Evolutionary conservation across 2,329 filamentous ascomycete genomes (phyloP), one percentile per base, ranked within the genome.

Genomic region (Amesomyces nigricolor): DNA sequence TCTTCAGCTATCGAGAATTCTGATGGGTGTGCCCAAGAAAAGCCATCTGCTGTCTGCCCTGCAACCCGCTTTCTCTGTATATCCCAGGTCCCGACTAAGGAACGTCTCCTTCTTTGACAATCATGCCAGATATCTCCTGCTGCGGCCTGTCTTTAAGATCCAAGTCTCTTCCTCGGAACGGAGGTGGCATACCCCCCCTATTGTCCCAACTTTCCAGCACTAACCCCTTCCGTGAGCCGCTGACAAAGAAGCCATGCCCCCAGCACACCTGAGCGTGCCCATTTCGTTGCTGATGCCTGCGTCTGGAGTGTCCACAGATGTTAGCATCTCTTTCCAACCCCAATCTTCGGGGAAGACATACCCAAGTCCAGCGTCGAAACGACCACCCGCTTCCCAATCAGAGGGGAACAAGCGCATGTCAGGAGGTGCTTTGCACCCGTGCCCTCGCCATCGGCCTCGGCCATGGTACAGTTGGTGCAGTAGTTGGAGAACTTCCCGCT

Each of bases 401-500:
- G 19, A 16, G 56, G 52, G 2, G 5, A 5, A 16, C 61, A 62
- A 22, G 5, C 7, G 44, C 61, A 63, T 5, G 43, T 38, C 8
- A 62, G 37, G 5, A 53, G 22, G 37, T 54, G 35, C 14, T 40
- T 32, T 2, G 35, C 11, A 3, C 32, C 13, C 13, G 9, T 26
- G 2, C 16, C 4, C 32, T 35, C 11, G 32, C 32, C 22, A 26
- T 26, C 22, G 6, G 9, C 5, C 1, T 53, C 29, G 13, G 45
- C 11, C 3, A 53, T 5, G 14, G 29, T 51, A 51, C 62, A 64
- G 48, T 58, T 38, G 13, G 30, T 42, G 54, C 62, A 63, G 51
- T 61, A 59, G 48, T 55, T 55, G 38, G 56, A 39, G 46, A 58
- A 58, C 32, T 64, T 64, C 46, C 63, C 63, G n/a, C 62, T 63